Base-by-base conservation (phyloP, 1,139 yeast genomes). In the Saccharomyces hybrid region DNA sequence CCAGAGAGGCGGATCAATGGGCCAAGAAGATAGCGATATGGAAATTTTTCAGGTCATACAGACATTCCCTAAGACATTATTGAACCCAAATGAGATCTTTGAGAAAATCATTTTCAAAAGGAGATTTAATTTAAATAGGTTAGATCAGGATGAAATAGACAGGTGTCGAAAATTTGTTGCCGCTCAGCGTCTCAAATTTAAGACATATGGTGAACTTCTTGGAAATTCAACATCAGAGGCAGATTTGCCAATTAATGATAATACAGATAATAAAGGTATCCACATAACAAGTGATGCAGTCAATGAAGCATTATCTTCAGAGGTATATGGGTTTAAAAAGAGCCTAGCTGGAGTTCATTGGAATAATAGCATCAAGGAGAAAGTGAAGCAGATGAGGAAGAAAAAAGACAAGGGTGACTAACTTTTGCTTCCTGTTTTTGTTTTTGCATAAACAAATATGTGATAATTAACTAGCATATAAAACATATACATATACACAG, bases 31-130 rank as follows among this genome's bases (percentile, higher is more conserved):
- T 54, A 93, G 85, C 62, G 95, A 87, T 60, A 86, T 88, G 75
- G 98, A 91, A 68, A 74, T 89, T 27, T 91, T 91, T 66, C 97
- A 91, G 71, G 76, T 83, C 50, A 80, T 93, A 65, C 99, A 93
- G 69, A 83, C 86, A 58, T 81, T 79, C 47, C 99, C 99, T 5
- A 87, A 86, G 62, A 73, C 78, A 31, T 68, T 89, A 23, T 63
- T 87, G 2, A 89, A 91, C 68, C 90, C 95, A 0, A 81, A 84
- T 58, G 70, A 72, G 4, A 74, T 93, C 51, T 77, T 93, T 64
- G 91, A 86, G 60, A 77, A 81, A 56, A 85, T 96, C 61, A 75
- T 75, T 44, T 88, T 85, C 70, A 84, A 84, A 61, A 82, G 86
- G 55, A 78, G 86, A 42, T 83, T 87, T 28, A 88, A 91, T 1